Evolutionary conservation across 176 grass and related monocot genomes (phyloP).

Genomic region (Neostapfia colusana): DNA sequence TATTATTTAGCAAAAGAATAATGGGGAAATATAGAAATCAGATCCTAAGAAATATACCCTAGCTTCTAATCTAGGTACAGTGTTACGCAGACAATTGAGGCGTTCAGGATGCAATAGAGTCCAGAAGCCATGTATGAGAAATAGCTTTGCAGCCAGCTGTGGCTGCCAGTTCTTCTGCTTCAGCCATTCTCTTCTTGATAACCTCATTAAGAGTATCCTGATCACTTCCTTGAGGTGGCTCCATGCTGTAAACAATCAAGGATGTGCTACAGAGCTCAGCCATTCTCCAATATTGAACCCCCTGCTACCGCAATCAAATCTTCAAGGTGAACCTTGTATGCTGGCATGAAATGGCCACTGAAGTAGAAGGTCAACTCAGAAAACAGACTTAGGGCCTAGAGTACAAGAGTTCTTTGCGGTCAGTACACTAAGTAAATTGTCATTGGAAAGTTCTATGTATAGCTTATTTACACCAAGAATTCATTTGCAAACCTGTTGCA

Average conservation of each 20-base stretch:
- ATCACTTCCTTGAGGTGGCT: slow-evolving; percentile 59
- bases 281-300: slow-evolving; percentile 53
- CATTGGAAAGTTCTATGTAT: neutral
- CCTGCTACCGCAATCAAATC: slow-evolving; percentile 64
- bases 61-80: no score
- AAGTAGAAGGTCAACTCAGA: slow-evolving; percentile 66
- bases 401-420: slow-evolving; percentile 22
- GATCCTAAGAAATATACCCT: no score
- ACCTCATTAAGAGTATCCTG: slow-evolving; percentile 40
- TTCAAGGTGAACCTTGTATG: slow-evolving; percentile 76
- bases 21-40: no score
- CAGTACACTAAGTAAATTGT: slow-evolving; percentile 19
- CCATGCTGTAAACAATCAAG: slow-evolving; percentile 73
- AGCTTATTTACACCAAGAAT: neutral
- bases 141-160: slow-evolving; percentile 50
- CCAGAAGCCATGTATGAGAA: slow-evolving; percentile 90
- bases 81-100: slow-evolving; percentile 40
- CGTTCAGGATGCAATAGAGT: slow-evolving; percentile 80
- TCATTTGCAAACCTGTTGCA: slow-evolving; percentile 53
- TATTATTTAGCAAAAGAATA: no score
- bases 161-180: slow-evolving; percentile 64
- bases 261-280: slow-evolving; percentile 42
- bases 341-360: slow-evolving; percentile 65
- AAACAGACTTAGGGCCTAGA: slow-evolving; percentile 74
- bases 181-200: slow-evolving; percentile 60